Evolutionary conservation across 139 green algal species (phyloP).

Genomic region (Volvox africanus): DNA sequence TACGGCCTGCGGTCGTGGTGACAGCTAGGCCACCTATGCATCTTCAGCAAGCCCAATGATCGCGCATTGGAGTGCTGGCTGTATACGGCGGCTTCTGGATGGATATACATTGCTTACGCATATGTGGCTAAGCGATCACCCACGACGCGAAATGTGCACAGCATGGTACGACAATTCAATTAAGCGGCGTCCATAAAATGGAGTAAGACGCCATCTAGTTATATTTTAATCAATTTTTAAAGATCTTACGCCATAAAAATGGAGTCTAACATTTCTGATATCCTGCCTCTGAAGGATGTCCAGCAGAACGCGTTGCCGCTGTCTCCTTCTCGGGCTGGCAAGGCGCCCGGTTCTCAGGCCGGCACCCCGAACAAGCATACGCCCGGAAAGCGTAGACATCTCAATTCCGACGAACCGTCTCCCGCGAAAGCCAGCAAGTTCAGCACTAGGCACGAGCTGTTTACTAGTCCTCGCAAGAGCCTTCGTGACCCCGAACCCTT

Average conservation of each 20-base stretch:
- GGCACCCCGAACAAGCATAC: conserved; percentile 10
- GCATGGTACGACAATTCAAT: background rate
- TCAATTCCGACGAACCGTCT: background rate
- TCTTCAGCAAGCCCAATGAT: background rate
- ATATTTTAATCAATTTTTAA: background rate
- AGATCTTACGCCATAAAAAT: background rate
- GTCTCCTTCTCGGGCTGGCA: background rate
- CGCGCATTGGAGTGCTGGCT: background rate
- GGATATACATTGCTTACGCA: background rate
- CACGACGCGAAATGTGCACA: background rate
- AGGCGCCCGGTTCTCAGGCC: background rate
- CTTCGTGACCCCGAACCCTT: conserved; percentile 74
- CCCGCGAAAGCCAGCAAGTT: background rate
- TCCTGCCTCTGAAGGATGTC: conserved; percentile 13
- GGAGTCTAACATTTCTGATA: background rate
- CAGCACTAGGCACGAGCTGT: background rate
- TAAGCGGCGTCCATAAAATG: background rate
- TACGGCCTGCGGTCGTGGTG: too few relatives aligned
- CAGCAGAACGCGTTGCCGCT: background rate
- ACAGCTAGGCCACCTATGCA: background rate
- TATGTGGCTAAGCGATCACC: background rate
- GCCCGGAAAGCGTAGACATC: background rate
- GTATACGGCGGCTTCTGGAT: background rate
- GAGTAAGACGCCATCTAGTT: background rate
- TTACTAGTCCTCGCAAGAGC: conserved; percentile 41